Percentiles rank a stretch among this genome's conserved stretches.
Evolutionary conservation across 2,329 filamentous ascomycete species (phyloP).

Genomic region (Tolypocladium tropicale): DNA sequence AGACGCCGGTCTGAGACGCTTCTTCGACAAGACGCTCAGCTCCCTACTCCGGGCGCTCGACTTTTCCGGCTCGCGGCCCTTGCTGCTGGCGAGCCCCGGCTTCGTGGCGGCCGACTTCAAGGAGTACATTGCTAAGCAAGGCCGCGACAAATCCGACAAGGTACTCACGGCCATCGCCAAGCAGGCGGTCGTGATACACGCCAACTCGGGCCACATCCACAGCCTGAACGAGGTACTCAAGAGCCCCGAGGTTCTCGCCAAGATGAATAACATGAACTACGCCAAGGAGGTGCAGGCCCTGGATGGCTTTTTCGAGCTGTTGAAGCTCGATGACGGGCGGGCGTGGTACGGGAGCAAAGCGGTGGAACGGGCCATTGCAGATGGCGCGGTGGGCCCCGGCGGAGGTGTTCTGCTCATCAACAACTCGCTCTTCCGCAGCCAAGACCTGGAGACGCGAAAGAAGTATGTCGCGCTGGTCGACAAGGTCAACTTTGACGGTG

Average conservation of each 20-base stretch:
- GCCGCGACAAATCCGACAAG: constrained; percentile 52
- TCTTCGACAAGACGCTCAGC: constrained; percentile 67
- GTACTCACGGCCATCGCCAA: constrained; percentile 51
- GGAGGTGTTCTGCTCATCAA: constrained; percentile 80
- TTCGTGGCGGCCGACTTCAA: constrained; percentile 78
- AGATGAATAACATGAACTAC: constrained; percentile 81
- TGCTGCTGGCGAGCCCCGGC: constrained; percentile 81
- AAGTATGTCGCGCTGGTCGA: constrained; percentile 82
- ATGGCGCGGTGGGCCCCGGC: constrained; percentile 79
- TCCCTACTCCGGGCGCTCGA: constrained; percentile 72
- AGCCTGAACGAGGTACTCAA: constrained; percentile 80
- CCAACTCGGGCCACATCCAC: constrained; percentile 77
- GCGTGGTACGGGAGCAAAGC: constrained; percentile 85
- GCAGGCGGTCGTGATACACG: constrained; percentile 66
- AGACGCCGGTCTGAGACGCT: constrained; percentile 58
- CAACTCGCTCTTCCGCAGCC: constrained; percentile 76
- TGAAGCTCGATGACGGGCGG: constrained; percentile 75
- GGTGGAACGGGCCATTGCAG: constrained; percentile 71
- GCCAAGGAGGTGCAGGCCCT: constrained; percentile 73
- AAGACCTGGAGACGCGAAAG: constrained; percentile 65
- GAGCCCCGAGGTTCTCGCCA: constrained; percentile 64
- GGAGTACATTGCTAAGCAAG: constrained; percentile 57
- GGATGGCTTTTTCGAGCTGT: constrained; percentile 68
- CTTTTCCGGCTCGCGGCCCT: constrained; percentile 55
- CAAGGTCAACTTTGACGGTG: constrained; percentile 75